phyloP scores from a whole-genome alignment of 2,329 filamentous ascomycete species.

The Phaeosphaeriaceae sp. region DNA sequence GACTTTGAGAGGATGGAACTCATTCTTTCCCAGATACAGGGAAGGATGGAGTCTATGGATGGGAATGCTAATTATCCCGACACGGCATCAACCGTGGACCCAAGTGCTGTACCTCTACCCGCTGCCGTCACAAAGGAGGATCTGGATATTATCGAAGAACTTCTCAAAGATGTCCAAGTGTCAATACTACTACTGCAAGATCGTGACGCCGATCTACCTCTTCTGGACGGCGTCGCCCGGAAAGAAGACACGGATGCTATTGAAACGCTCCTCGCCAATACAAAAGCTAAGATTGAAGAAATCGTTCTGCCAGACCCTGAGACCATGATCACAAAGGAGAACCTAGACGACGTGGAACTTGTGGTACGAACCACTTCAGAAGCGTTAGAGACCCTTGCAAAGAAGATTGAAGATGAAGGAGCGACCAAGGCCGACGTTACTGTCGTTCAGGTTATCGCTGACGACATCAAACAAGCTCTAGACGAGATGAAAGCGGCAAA shows the following conservation, averaged over 20 bases:
- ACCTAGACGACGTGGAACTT: slow-evolving; percentile 67
- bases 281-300: slow-evolving; percentile 86
- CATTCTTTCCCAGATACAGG: slow-evolving; percentile 79
- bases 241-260: slow-evolving; percentile 91
- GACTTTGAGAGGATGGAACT: slow-evolving; percentile 87
- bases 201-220: slow-evolving; percentile 26
- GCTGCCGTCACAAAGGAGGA: slow-evolving; percentile 59
- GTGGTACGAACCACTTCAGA: slow-evolving; percentile 79
- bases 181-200: slow-evolving; percentile 53
- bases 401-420: slow-evolving; percentile 70
- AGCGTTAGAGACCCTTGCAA: slow-evolving; percentile 68
- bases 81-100: slow-evolving; percentile 41
- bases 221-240: slow-evolving; percentile 62
- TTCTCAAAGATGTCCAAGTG: slow-evolving; percentile 64
- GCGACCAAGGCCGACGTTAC: slow-evolving; percentile 81
- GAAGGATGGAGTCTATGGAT: slow-evolving; percentile 83
- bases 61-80: slow-evolving; percentile 54
- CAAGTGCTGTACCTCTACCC: slow-evolving; percentile 33
- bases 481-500: slow-evolving; percentile 66
- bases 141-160: slow-evolving; percentile 53
- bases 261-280: slow-evolving; percentile 87
- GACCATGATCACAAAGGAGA: slow-evolving; percentile 68
- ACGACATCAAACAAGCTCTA: slow-evolving; percentile 75
- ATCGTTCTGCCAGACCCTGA: slow-evolving; percentile 70
- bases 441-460: slow-evolving; percentile 76